Percentiles rank a stretch among this genome's conserved stretches.
Evolutionary conservation across 768 basidiomycete genomes (phyloP).

Genomic region (Boletus rex-veris): DNA sequence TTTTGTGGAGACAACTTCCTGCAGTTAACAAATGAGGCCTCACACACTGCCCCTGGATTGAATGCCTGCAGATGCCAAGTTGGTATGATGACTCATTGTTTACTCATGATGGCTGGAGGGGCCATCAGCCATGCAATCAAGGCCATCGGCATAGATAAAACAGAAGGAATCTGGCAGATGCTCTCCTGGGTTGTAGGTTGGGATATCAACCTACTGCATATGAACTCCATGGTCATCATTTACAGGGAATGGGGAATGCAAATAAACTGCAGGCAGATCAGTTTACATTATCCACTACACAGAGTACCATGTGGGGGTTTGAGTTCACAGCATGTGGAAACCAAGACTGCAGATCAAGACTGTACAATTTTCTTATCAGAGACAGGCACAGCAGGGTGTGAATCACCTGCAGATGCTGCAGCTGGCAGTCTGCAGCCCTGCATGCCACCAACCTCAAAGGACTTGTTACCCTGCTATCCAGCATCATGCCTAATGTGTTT

Average conservation of each 20-base stretch:
- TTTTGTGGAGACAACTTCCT: neutral
- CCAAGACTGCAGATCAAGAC: neutral
- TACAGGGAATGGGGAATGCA: neutral
- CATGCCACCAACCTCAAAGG: neutral
- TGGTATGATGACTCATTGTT: neutral
- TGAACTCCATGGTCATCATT: neutral
- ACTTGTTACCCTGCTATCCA: neutral
- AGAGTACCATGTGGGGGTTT: neutral
- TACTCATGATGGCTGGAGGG: neutral
- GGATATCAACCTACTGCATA: neutral
- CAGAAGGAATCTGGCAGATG: neutral
- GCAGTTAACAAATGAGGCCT: accelerated
- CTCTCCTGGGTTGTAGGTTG: neutral
- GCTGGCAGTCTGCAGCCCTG: neutral
- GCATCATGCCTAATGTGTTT: neutral
- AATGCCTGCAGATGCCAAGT: accelerated
- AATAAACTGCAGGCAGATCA: neutral
- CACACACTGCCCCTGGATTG: neutral
- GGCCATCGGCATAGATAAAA: neutral
- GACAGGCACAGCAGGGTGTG: neutral
- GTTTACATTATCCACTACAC: neutral
- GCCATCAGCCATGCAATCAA: neutral
- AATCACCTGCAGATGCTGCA: neutral
- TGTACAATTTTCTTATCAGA: neutral
- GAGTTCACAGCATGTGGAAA: neutral